phyloP scores from a whole-genome alignment of 2,329 filamentous ascomycete genomes.

The Pseudogymnoascus verrucosus region DNA sequence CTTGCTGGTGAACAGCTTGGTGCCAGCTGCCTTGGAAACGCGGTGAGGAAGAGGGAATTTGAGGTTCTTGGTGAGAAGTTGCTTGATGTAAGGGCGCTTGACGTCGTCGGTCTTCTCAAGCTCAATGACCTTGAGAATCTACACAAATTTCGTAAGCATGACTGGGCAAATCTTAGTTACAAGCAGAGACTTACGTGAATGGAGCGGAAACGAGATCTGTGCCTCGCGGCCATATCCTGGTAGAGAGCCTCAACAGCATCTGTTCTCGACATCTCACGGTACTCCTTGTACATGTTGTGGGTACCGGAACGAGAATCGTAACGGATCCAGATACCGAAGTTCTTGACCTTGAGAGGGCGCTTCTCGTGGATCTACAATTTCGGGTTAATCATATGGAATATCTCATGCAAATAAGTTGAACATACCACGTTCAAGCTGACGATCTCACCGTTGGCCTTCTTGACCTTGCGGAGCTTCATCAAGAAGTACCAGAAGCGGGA shows the following conservation, averaged over 20 bases:
- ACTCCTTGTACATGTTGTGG: constrained; percentile 99
- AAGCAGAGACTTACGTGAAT: constrained; percentile 72
- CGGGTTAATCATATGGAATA: constrained; percentile 15
- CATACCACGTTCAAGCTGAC: constrained; percentile 92
- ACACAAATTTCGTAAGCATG: constrained; percentile 15
- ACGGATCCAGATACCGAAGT: constrained; percentile 99
- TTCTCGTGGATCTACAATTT: constrained; percentile 82
- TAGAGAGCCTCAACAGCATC: constrained; percentile 96
- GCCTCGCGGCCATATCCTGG: constrained; percentile 98
- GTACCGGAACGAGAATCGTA: constrained; percentile 99
- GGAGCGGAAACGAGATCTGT: constrained; percentile 95
- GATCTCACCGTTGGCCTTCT: constrained; percentile 99
- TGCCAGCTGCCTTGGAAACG: constrained; percentile 69
- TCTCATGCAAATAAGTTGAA: constrained; percentile 20
- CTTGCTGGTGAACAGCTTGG: constrained; percentile 88
- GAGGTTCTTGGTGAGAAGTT: constrained; percentile 90
- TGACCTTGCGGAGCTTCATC: constrained; percentile 98
- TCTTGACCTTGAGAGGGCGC: constrained; percentile 99
- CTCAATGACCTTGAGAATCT: constrained; percentile 99
- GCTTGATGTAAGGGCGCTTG: constrained; percentile 99
- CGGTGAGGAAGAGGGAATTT: constrained; percentile 99
- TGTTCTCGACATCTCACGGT: constrained; percentile 95
- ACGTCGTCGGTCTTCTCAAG: constrained; percentile 89
- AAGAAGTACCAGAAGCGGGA: constrained; percentile 99
- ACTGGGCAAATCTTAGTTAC: background rate